Evolutionary conservation across 306 rosid species (phyloP), one percentile per base, ranked within the genome.

Genomic region (Citrullus mucosospermus): DNA sequence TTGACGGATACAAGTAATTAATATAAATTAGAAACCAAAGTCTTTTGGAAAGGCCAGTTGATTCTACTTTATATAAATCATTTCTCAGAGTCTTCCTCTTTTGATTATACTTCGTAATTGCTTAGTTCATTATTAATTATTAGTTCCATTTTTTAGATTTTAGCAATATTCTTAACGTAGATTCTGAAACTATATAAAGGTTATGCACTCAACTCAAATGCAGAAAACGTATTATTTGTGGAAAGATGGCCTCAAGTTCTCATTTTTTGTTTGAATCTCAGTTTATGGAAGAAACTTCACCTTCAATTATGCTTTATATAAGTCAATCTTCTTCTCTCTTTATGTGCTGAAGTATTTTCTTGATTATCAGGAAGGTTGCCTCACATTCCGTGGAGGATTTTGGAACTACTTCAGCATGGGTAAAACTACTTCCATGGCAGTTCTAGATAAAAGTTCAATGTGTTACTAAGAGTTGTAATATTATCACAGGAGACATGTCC

Each of bases 401-500:
- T 92, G 97, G 97, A 95, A 95, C 89, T 91, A 92, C 89, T 95
- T 92, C 86, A 95, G 99, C 86, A 91, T 95, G 97, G 99, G 99
- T 92, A 85, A 86, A 89, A 81, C 20, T 80, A 50, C 51, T 79
- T 83, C 74, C 70, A 63, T 80, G 74, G 22, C 36, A 50, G 54
- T 74, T 79, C 82, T 53, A 51, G 61, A 55, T 77, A 14, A 59
- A 48, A 34, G 56, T 36, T 80, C 82, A 58, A 80, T 81, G n/a
- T 78, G 61, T 82, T 39, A 56, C 54, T 50, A 16, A 14, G 36
- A 9, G 63, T 43, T 48, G 43, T 78, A n/a, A 66, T 32, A 25
- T 16, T 51, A 36, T 58, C 22, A 22, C 18, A 53, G 81, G 50
- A 44, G 61, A 78, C 62, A 18, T 28, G 12, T 18, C 80, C 38